A percentile compares a stretch with the other conserved stretches of the same genome.
phyloP scores from a whole-genome alignment of 2,329 filamentous ascomycete species.

The Trichoderma sp. region DNA sequence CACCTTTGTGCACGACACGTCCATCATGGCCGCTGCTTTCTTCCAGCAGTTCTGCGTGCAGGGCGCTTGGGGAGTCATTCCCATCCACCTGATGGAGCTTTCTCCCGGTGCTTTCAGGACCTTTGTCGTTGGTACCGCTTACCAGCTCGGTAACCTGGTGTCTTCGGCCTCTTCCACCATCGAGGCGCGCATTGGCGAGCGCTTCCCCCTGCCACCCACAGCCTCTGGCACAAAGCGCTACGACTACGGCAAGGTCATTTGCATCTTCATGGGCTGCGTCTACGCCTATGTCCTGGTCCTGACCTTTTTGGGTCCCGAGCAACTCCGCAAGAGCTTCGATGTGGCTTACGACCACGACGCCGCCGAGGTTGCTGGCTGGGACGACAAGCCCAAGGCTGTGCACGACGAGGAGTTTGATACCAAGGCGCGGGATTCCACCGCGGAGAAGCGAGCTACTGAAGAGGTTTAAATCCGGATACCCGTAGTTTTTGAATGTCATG shows the following conservation, averaged over 20 bases:
- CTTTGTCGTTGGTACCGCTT: slow-evolving; percentile 70
- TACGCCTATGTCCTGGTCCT: slow-evolving; percentile 62
- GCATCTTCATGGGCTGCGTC: slow-evolving; percentile 87
- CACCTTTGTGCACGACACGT: slow-evolving; percentile 61
- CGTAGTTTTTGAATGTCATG: neutral
- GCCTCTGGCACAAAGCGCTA: slow-evolving; percentile 53
- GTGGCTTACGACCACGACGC: slow-evolving; percentile 47
- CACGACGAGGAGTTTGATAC: slow-evolving; percentile 13
- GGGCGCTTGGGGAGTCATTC: slow-evolving; percentile 74
- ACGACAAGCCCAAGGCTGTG: slow-evolving; percentile 25
- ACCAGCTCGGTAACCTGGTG: slow-evolving; percentile 76
- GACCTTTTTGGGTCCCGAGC: slow-evolving; percentile 61
- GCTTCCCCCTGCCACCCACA: slow-evolving; percentile 65
- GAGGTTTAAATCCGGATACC: slow-evolving; percentile 17
- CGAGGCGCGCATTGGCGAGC: slow-evolving; percentile 71
- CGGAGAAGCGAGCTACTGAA: slow-evolving; percentile 11
- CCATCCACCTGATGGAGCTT: slow-evolving; percentile 75
- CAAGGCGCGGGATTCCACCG: neutral
- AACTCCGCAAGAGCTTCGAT: slow-evolving; percentile 51
- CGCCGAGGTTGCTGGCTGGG: slow-evolving; percentile 44
- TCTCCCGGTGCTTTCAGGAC: slow-evolving; percentile 70
- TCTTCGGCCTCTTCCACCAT: slow-evolving; percentile 70
- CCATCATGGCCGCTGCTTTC: slow-evolving; percentile 76
- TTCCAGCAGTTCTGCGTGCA: slow-evolving; percentile 81
- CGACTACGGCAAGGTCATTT: slow-evolving; percentile 80